Evolutionary conservation across 768 basidiomycete genomes (phyloP).

Genomic region (Daedaleopsis nitida): DNA sequence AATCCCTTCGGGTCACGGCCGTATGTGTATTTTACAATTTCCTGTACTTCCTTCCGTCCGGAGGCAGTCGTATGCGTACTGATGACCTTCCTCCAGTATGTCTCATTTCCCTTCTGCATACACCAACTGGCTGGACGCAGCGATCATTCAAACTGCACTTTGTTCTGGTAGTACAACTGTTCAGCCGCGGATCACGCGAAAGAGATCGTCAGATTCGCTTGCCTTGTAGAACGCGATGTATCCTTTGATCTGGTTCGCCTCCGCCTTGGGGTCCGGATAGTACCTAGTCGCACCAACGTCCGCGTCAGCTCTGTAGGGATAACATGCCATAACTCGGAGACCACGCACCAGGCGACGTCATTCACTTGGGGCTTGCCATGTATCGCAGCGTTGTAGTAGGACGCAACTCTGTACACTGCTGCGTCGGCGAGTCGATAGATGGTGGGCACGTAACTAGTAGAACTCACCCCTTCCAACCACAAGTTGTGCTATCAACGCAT

Average conservation of each 20-base stretch:
- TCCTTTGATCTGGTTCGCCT: conserved; percentile 62
- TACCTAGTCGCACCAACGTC: conserved; percentile 47
- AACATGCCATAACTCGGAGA: neutral
- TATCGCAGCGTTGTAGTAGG: conserved; percentile 63
- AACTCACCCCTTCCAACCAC: conserved; percentile 74
- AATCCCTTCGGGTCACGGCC: too few relatives aligned
- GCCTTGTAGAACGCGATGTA: conserved; percentile 84
- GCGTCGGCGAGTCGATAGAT: too few relatives aligned
- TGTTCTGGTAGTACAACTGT: conserved; percentile 34
- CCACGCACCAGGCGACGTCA: conserved; percentile 67
- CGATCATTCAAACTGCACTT: conserved; percentile 36
- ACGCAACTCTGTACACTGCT: conserved; percentile 49
- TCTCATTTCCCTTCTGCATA: neutral
- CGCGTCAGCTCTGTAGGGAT: neutral
- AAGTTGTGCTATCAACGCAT: conserved; percentile 43
- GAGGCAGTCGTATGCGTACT: too few relatives aligned
- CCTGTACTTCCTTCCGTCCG: too few relatives aligned
- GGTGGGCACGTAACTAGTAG: too few relatives aligned
- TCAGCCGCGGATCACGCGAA: too few relatives aligned
- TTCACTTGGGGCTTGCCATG: conserved; percentile 45
- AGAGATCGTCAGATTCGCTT: neutral
- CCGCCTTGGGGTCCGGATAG: conserved; percentile 58
- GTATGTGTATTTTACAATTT: too few relatives aligned
- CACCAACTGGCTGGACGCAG: neutral
- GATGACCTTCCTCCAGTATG: neutral